Base-by-base conservation (phyloP, 2,329 filamentous ascomycete genomes). In the Phyllosticta citribraziliensis region DNA sequence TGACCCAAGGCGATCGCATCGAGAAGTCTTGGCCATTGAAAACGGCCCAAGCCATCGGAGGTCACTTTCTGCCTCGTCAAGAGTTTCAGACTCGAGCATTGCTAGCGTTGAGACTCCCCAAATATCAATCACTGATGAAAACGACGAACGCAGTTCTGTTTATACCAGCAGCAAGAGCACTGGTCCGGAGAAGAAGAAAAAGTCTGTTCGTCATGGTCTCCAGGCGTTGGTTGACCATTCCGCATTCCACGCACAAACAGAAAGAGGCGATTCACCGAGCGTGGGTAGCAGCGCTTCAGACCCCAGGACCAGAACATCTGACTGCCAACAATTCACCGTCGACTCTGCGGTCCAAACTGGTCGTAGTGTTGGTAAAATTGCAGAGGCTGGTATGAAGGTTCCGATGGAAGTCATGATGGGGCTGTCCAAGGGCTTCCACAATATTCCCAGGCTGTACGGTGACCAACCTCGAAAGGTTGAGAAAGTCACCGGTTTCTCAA, bases 341-440 rank as follows among this genome's bases (percentile, higher is more conserved):
- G 86, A 88, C 19, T 80, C 82, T 25, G 85, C 84, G 1, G 75
- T 88, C 12, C 84, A 83, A 55, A 85, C 88, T 8, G 82, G 84
- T 1, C 87, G 84, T 66, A 85, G 87, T 1, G 81, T 91, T 40
- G 82, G 84, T 22, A 83, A 85, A n/a, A 87, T 94, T 55, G 84
- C 92, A 5, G 82, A 82, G 11, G 86, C 88, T n/a, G 84, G 88
- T 5, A 79, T 93, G 63, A 89, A 88, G 67, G 87, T 87, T 1
- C 92, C 91, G 0, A 87, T 94, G 80, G 90, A 96, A 70, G 88
- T 96, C 65, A 89, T 89, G 51, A 75, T 96, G 52, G 88, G 88
- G 0, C 75, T 96, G 47, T 88, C 91, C 0, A 88, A 88, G 72
- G 92, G 92, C 0, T 95, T 96, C 70, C 88, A 93, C 70, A 96